phyloP scores from a whole-genome alignment of 768 basidiomycete species.

The Psilocybe sp. region DNA sequence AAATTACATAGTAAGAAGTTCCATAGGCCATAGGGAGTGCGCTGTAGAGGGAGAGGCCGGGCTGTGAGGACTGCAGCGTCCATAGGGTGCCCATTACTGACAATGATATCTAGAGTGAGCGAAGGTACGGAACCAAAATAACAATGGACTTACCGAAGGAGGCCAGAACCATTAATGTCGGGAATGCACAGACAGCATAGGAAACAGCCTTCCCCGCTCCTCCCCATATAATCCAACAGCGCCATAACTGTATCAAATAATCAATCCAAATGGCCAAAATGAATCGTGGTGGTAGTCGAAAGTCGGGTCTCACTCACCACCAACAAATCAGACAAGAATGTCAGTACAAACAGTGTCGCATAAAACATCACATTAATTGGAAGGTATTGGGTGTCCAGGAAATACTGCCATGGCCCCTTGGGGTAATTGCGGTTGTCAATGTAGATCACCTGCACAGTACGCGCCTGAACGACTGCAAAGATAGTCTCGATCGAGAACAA shows the following conservation, averaged over 20 bases:
- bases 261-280: neutral
- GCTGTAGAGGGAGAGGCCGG: constrained; percentile 37
- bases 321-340: constrained; percentile 40
- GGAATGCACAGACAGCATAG: constrained; percentile 31
- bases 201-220: constrained; percentile 29
- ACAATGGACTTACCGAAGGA: constrained; percentile 34
- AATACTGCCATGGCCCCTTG: constrained; percentile 43
- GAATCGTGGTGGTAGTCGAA: neutral
- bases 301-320: constrained; percentile 27
- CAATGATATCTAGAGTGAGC: neutral
- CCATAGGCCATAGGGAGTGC: constrained; percentile 31
- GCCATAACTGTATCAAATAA: constrained; percentile 32
- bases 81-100: constrained; percentile 40
- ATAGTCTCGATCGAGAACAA: constrained; percentile 36
- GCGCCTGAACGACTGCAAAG: constrained; percentile 35
- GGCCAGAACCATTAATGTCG: constrained; percentile 31
- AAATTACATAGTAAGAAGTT: constrained; percentile 36
- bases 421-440: constrained; percentile 40
- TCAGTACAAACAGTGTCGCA: constrained; percentile 38
- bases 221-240: constrained; percentile 46
- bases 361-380: constrained; percentile 43
- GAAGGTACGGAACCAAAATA: neutral
- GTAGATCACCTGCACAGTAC: constrained; percentile 38
- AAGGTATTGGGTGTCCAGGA: constrained; percentile 37
- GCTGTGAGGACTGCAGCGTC: constrained; percentile 40